These are phyloP conservation scores for Yamadazyma kitorensis DNA, from an alignment of 805 yeast species.

Conservation along the genomic window DNA sequence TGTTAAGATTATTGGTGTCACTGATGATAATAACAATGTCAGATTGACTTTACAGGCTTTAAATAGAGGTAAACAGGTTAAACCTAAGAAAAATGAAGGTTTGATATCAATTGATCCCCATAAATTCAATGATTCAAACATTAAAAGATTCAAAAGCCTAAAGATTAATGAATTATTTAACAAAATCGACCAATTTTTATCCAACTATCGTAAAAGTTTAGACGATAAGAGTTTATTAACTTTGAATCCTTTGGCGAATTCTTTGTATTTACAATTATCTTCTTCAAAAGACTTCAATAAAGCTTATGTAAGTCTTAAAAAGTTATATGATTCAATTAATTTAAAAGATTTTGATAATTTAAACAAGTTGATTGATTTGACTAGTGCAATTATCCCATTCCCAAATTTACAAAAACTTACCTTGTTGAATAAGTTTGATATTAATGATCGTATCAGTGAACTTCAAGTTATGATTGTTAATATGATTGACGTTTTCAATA, in stretches of 20 bases:
- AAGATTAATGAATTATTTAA: constrained; percentile 24
- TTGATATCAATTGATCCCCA: constrained; percentile 26
- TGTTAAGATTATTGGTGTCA: constrained; percentile 46
- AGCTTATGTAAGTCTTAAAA: constrained; percentile 42
- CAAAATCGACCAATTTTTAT: constrained; percentile 38
- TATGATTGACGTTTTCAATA: constrained; percentile 37
- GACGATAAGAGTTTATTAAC: constrained; percentile 38
- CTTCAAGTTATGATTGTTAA: constrained; percentile 30
- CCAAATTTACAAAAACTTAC: constrained; percentile 41
- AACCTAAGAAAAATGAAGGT: constrained; percentile 21
- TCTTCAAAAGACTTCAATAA: constrained; percentile 45
- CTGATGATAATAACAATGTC: constrained; percentile 42
- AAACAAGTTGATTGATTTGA: constrained; percentile 41
- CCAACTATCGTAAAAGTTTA: constrained; percentile 35
- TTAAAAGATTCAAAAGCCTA: constrained; percentile 18
- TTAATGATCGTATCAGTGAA: constrained; percentile 30
- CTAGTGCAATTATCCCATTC: constrained; percentile 51
- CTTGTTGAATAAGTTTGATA: constrained; percentile 31
- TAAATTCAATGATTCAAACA: constrained; percentile 8
- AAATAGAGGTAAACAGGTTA: constrained; percentile 33
- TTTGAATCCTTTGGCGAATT: constrained; percentile 58
- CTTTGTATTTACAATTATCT: constrained; percentile 54
- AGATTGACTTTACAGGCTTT: constrained; percentile 50
- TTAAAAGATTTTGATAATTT: constrained; percentile 14
- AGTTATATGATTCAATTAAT: constrained; percentile 26